Evolutionary conservation across 768 basidiomycete genomes (phyloP).

Genomic region (Lactarius hengduanensis): DNA sequence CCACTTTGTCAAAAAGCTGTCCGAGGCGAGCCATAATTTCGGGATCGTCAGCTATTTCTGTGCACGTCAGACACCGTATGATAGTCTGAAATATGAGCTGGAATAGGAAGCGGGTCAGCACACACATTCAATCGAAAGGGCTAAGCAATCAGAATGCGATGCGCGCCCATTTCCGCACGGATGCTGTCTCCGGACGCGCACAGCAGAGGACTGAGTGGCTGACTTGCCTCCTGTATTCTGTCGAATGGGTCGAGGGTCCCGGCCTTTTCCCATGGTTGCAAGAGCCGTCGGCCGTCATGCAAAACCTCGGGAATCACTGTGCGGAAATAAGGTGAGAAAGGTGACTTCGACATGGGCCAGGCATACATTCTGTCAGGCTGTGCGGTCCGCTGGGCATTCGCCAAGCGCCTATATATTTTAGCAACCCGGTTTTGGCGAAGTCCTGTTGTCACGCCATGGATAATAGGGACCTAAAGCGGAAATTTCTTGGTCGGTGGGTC

Average conservation of each 20-base stretch:
- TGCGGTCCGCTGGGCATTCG: too few species aligned
- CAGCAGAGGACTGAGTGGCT: constrained; percentile 7
- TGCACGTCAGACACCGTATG: constrained; percentile 61
- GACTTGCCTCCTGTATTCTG: constrained; percentile 60
- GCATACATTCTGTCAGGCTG: constrained; percentile 56
- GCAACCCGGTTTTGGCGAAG: too few species aligned
- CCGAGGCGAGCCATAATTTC: constrained; percentile 60
- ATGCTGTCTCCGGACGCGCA: constrained; percentile 11
- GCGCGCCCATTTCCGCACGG: constrained; percentile 1
- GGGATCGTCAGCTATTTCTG: constrained; percentile 69
- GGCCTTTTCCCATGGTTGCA: constrained; percentile 63
- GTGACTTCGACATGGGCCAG: constrained; percentile 12
- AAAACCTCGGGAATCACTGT: constrained; percentile 65
- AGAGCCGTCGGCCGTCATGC: constrained; percentile 57
- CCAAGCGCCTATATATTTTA: too few species aligned
- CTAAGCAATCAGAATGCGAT: not conserved
- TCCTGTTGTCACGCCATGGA: too few species aligned
- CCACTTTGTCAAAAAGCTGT: constrained; percentile 63
- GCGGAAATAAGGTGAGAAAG: constrained; percentile 23
- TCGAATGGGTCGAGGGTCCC: constrained; percentile 73
- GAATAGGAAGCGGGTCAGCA: constrained; percentile 9
- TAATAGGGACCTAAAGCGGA: too few species aligned
- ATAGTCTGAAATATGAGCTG: constrained; percentile 70
- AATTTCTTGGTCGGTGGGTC: too few species aligned
- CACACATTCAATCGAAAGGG: not conserved